phyloP scores from a whole-genome alignment of 345 rosid species.

The Arabis alpina region DNA sequence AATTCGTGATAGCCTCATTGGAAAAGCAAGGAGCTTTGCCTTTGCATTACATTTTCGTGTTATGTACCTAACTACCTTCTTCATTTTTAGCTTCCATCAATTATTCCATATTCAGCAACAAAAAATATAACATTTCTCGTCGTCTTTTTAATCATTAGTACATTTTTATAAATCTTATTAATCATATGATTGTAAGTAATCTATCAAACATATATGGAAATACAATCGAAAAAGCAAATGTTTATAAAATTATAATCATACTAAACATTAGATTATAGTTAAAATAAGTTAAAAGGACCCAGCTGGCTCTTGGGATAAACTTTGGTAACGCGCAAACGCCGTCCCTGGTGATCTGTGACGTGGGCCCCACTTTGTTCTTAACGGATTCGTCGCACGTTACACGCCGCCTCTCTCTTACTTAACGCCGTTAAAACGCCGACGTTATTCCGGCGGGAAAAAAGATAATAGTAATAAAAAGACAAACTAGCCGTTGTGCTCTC shows the following conservation, averaged over 20 bases:
- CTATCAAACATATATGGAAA: conserved; percentile 32
- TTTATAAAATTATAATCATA: background rate
- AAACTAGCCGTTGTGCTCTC: conserved; percentile 41
- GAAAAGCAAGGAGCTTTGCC: conserved; percentile 11
- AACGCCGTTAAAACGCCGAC: conserved; percentile 30
- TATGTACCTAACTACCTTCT: background rate
- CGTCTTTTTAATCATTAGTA: conserved; percentile 29
- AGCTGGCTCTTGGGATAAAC: conserved; percentile 47
- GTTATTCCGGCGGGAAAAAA: background rate
- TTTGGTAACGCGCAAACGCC: conserved; percentile 56
- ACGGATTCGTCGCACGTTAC: conserved; percentile 48
- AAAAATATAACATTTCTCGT: conserved; percentile 15
- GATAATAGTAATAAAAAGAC: background rate
- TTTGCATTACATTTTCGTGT: conserved; percentile 24
- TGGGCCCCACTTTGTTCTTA: conserved; percentile 48
- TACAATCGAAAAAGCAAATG: conserved; percentile 23
- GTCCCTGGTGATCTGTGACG: conserved; percentile 55
- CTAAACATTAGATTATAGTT: conserved; percentile 2
- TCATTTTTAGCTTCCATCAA: conserved; percentile 15
- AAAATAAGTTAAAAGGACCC: conserved; percentile 28
- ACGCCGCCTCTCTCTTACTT: conserved; percentile 25
- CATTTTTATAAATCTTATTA: background rate
- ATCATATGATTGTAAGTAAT: conserved; percentile 37
- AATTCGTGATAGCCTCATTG: conserved; percentile 34
- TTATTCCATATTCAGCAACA: conserved; percentile 1